Conservation (phyloP, 2,329 filamentous ascomycete species). For the Fusarium burgessii region DNA sequence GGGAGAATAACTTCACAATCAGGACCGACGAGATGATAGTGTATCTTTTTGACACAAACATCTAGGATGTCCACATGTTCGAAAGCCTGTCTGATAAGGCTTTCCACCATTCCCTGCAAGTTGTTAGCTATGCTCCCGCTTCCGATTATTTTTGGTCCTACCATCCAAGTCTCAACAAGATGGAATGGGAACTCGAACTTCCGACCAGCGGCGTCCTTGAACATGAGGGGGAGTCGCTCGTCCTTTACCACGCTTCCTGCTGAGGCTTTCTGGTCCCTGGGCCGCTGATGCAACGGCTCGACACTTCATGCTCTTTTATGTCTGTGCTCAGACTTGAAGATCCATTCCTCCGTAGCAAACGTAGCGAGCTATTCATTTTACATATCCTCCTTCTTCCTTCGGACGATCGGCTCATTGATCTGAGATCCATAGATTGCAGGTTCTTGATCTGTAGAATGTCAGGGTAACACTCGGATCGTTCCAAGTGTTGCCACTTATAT, state of each 20-base stretch:
- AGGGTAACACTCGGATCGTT: too few species aligned
- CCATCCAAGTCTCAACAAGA: constrained; percentile 83
- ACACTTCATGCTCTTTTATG: not conserved
- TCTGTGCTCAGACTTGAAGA: not conserved
- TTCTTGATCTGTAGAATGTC: too few species aligned
- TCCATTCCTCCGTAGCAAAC: too few species aligned
- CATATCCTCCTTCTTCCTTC: too few species aligned
- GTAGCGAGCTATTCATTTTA: too few species aligned
- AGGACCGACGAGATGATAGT: constrained; percentile 83
- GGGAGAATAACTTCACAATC: constrained; percentile 85
- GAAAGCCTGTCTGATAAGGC: constrained; percentile 86
- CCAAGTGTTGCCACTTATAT: too few species aligned
- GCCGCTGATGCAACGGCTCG: not conserved
- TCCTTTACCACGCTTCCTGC: not conserved
- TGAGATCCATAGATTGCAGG: too few species aligned
- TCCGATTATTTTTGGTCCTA: constrained; percentile 55
- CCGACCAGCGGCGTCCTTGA: constrained; percentile 89
- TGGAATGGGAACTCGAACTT: constrained; percentile 94
- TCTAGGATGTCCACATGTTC: constrained; percentile 80
- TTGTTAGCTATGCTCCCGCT: constrained; percentile 36
- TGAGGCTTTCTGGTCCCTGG: not conserved
- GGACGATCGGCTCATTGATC: too few species aligned
- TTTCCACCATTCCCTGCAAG: constrained; percentile 78
- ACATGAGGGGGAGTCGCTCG: constrained; percentile 50
- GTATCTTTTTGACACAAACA: constrained; percentile 78